Evolutionary conservation across 345 rosid species (phyloP).

Genomic region (Gossypium ekmanianum): DNA sequence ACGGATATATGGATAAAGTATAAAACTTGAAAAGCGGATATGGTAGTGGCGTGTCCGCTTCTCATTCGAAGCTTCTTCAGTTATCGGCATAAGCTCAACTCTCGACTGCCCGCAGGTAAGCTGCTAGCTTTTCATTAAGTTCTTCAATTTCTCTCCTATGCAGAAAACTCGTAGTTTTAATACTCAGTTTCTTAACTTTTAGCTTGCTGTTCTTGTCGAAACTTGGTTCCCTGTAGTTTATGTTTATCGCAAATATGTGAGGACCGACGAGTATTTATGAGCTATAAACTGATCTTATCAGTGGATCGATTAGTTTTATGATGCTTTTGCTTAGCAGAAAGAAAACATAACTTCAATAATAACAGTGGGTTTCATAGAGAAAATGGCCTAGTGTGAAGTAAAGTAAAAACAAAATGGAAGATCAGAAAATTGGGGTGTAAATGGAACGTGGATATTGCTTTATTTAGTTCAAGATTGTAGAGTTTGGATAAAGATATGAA

Average conservation of each 20-base stretch:
- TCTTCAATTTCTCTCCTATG: background rate
- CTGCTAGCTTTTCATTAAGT: background rate
- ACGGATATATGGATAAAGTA: conserved; percentile 3
- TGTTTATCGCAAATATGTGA: background rate
- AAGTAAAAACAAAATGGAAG: background rate
- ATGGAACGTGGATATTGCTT: background rate
- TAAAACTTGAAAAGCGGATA: background rate
- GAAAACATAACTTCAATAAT: background rate
- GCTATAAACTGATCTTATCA: background rate
- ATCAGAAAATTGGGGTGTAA: background rate
- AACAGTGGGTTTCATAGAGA: background rate
- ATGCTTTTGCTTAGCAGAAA: background rate
- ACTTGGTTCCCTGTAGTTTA: background rate
- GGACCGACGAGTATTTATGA: background rate
- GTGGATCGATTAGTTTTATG: background rate
- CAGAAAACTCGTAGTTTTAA: background rate
- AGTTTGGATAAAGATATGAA: background rate
- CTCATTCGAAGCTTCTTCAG: conserved; percentile 10
- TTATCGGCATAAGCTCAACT: background rate
- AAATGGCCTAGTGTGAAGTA: background rate
- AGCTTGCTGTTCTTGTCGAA: background rate
- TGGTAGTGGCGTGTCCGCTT: conserved; percentile 4
- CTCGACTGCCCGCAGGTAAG: conserved; percentile 12
- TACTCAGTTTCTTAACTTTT: background rate
- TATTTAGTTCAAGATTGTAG: background rate